Evolutionary conservation across 2,329 filamentous ascomycete species (phyloP), one percentile per base, ranked within the genome.

Genomic region (Aspergillus cejpii): DNA sequence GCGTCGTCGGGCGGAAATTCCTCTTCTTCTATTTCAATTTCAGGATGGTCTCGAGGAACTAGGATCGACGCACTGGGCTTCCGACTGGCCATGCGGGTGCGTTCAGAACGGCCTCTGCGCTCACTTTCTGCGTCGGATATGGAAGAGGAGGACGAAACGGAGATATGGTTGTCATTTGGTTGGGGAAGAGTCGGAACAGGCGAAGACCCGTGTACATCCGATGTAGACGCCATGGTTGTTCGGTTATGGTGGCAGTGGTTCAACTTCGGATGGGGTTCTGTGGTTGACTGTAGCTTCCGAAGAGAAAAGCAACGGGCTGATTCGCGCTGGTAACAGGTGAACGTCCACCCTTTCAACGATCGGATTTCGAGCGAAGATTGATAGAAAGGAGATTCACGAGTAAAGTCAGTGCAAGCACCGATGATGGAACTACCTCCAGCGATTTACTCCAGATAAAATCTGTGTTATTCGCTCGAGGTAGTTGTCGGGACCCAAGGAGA

Each of bases 1-100:
- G 92, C 90, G 65, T 96, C 90, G 64, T 88, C 85, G 19, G 89
- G 85, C 20, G 89, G 87, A 56, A 89, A 86, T 51, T 87, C 78
- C 50, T 85, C 79, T 52, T 87, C 83, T 49, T 83, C 72, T 27
- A 86, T 79, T 53, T 87, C 84, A 49, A 87, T 80, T 47, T 84
- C 80, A 15, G 79, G 80, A 58, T 78, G 85, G 61, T 91, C 85
- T 55, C 87, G 80, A 27, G 85, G 84, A 29, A 94, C 84, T 52
- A 90, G 85, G 53, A 92, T 84, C 38, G 87, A 88, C 45, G 85
- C 85, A 63, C 85, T 91, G 56, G 83, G 86, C 68, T 88, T 87
- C 39, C 86, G 78, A 56, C 79, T 85, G 14, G 80, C 80, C 48
- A 91, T 72, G 44, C 79, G 77, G 21, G 87, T 87, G 27, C 87